phyloP scores from a whole-genome alignment of 345 rosid species.

The Rhodamnia rubescens region DNA sequence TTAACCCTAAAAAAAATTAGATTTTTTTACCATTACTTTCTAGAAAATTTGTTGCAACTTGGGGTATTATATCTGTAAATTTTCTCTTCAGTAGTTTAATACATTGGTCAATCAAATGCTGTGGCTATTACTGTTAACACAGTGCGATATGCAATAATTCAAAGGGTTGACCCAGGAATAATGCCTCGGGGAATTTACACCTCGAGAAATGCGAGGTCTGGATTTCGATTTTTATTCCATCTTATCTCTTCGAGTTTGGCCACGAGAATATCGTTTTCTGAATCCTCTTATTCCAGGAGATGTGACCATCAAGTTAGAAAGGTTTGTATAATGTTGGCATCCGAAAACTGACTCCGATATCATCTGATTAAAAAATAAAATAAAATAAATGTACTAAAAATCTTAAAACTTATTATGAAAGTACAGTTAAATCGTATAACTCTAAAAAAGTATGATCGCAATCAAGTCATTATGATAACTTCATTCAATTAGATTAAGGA shows the following conservation, averaged over 20 bases:
- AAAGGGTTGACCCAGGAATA: neutral
- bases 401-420: too few relatives aligned
- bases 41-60: neutral
- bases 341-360: neutral
- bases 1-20: too few relatives aligned
- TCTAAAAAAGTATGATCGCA: too few relatives aligned
- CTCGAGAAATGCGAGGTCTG: neutral
- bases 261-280: neutral
- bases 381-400: neutral
- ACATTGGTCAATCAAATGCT: neutral
- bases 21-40: neutral
- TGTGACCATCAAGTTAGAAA: neutral
- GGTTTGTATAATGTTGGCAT: neutral
- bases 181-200: neutral
- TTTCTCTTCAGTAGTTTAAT: neutral
- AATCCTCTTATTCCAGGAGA: neutral
- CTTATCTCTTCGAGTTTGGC: neutral
- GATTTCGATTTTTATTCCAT: neutral
- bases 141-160: neutral
- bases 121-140: neutral
- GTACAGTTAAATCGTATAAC: too few relatives aligned
- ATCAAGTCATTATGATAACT: too few relatives aligned
- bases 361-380: neutral
- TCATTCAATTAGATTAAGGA: too few relatives aligned
- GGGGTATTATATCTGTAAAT: neutral